Evolutionary conservation across 257 asterid genomes (phyloP), one percentile per base, ranked within the genome.

Genomic region (Petunia axillaris): DNA sequence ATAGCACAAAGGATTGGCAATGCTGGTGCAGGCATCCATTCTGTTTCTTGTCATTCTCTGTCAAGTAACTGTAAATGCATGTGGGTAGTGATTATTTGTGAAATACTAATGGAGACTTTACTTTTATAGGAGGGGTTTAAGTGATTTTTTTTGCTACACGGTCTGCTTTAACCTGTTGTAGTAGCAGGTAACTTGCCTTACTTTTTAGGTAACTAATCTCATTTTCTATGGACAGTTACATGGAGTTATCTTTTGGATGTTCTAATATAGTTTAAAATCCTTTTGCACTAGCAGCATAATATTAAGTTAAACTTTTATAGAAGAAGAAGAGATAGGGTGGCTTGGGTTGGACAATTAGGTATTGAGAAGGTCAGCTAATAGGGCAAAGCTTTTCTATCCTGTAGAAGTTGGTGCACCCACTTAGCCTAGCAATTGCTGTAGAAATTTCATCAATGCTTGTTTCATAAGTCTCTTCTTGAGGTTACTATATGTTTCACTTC

Each of bases 371-470:
- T 88, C 86, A 83, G 87, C 75, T 85, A 38, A 40, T n/a, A 73
- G 80, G 81, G 79, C 67, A 63, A 52, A 64, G 83, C 83, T 85
- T 88, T 88, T 87, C 90, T 52, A 78, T 63, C n/a, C 44, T 48
- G 67, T 62, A 8, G 2, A 59, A 87, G 93, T 91, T 85, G 97
- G 89, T 89, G 89, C 92, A 93, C 90, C 95, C 92, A 86, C 97
- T 91, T 84, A 59, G 13, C 37, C 8, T 59, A 75, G 81, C 82
- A 81, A 78, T 50, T 67, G 84, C 81, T 78, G 79, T 80, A 82
- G 38, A 9, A 76, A 2, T 82, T 85, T 75, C 82, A 80, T 77
- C 3, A 41, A 44, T 78, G 79, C 87, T 89, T 92, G 75, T 57
- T 81, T 83, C 81, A 36, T 70, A 89, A 86, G 92, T 81, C 84